These are phyloP conservation scores for Simplicillium aogashimaense DNA, from an alignment of 2,329 filamentous ascomycete species.

Conservation along the genomic window DNA sequence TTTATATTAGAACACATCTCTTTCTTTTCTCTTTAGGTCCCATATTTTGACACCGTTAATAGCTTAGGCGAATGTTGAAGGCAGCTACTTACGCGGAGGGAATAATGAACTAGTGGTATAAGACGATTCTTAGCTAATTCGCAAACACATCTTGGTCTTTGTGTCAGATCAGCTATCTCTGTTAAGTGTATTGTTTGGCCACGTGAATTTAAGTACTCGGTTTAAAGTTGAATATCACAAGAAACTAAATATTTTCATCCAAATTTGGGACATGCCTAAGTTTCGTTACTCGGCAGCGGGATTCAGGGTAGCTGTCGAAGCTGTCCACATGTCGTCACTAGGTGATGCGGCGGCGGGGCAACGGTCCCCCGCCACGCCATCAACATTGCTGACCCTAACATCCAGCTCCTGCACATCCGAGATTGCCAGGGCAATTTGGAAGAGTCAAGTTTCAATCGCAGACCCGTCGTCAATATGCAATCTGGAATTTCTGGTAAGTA, in stretches of 20 bases:
- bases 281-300: too few species aligned
- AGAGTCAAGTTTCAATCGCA: neutral
- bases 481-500: constrained; percentile 63
- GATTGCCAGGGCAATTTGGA: neutral
- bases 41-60: constrained; percentile 8
- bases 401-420: neutral
- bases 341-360: constrained; percentile 1
- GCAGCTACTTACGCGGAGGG: constrained; percentile 4
- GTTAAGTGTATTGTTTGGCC: neutral
- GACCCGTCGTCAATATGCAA: constrained; percentile 45
- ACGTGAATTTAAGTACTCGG: neutral
- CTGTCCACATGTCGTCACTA: neutral
- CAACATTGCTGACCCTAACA: neutral
- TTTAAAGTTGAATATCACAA: too few species aligned
- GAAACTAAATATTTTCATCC: too few species aligned
- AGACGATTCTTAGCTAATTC: constrained; percentile 6
- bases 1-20: constrained; percentile 8
- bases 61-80: constrained; percentile 5
- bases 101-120: constrained; percentile 3
- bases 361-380: neutral
- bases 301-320: neutral
- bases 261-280: too few species aligned
- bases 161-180: neutral
- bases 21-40: constrained; percentile 7
- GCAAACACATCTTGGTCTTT: neutral